Conservation (phyloP, 805 yeast genomes). For the Starmerella lactis-condensi region DNA sequence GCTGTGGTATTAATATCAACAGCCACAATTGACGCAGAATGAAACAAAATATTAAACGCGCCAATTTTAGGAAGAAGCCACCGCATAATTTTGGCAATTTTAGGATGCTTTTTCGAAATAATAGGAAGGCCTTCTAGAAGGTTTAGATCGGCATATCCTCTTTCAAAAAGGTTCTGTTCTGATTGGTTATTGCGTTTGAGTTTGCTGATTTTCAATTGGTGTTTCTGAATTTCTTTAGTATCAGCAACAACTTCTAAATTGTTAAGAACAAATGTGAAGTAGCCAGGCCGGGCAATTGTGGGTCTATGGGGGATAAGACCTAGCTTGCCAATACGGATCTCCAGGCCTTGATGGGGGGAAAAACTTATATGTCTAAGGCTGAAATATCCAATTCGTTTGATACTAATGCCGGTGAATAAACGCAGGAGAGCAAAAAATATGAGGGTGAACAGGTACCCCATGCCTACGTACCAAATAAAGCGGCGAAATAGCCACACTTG, state of each 20-base stretch:
- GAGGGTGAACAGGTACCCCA: conserved; percentile 21
- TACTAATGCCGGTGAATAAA: conserved; percentile 26
- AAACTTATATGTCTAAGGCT: conserved; percentile 23
- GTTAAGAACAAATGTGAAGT: conserved; percentile 21
- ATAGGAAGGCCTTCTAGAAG: conserved; percentile 11
- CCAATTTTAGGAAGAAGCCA: conserved; percentile 15
- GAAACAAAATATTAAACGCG: conserved; percentile 18
- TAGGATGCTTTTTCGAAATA: conserved; percentile 7
- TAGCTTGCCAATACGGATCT: conserved; percentile 21
- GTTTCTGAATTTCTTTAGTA: conserved; percentile 4
- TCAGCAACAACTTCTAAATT: conserved; percentile 22
- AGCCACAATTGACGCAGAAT: conserved; percentile 17
- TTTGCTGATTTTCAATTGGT: background rate
- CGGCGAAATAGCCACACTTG: conserved; percentile 17
- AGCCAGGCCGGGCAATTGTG: conserved; percentile 26
- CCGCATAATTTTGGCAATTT: conserved; percentile 7
- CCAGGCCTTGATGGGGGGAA: conserved; percentile 22
- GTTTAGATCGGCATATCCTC: background rate
- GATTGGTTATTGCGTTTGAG: background rate
- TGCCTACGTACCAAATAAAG: conserved; percentile 11
- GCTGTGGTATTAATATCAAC: conserved; percentile 18
- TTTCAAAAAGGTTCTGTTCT: background rate
- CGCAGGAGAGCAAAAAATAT: conserved; percentile 25
- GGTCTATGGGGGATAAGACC: conserved; percentile 26
- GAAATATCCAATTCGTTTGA: conserved; percentile 27